Base-by-base conservation (phyloP, 139 green algal genomes). In the Pseudopediastrum boryanum region DNA sequence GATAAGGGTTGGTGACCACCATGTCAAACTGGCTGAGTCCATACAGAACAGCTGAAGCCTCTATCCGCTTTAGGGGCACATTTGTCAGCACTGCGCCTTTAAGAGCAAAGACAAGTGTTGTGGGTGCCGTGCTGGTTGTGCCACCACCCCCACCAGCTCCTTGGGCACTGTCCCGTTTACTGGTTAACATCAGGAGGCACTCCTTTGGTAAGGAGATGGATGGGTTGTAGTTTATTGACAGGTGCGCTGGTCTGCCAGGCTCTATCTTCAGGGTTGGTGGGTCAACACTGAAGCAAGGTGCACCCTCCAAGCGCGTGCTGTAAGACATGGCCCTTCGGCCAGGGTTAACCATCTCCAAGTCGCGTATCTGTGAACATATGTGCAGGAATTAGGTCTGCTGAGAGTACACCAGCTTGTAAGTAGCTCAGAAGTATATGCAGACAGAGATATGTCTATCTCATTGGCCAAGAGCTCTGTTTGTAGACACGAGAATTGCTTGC, bases 331-430 rank as follows among this genome's bases (percentile, higher is more conserved):
- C 51, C 36, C 85, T 85, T 16, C 77, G 85, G n/a, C 58, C 77
- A 36, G 92, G 90, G 82, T 96, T 96, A 51, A 42, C 89, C 21
- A 96, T 85, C 85, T 94, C 87, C 54, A 96, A 82, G 6, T 87
- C 77, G 73, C 92, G 91, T 42, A 75, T 70, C 84, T 90, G 83
- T 25, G 19, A 3, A 67, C 16, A 58, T 58, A 27, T n/a, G n/a
- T n/a, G n/a, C n/a, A n/a, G n/a, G n/a, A n/a, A n/a, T n/a, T n/a
- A n/a, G n/a, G n/a, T n/a, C n/a, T n/a, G n/a, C n/a, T n/a, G n/a
- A n/a, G n/a, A n/a, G n/a, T n/a, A n/a, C n/a, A n/a, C n/a, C n/a
- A n/a, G n/a, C n/a, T n/a, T n/a, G n/a, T n/a, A n/a, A n/a, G n/a
- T n/a, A n/a, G n/a, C n/a, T n/a, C n/a, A n/a, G n/a, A n/a, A n/a